Evolutionary conservation across 1,139 yeast genomes (phyloP), one percentile per base, ranked within the genome.

Genomic region (Geotrichum klebahnii): DNA sequence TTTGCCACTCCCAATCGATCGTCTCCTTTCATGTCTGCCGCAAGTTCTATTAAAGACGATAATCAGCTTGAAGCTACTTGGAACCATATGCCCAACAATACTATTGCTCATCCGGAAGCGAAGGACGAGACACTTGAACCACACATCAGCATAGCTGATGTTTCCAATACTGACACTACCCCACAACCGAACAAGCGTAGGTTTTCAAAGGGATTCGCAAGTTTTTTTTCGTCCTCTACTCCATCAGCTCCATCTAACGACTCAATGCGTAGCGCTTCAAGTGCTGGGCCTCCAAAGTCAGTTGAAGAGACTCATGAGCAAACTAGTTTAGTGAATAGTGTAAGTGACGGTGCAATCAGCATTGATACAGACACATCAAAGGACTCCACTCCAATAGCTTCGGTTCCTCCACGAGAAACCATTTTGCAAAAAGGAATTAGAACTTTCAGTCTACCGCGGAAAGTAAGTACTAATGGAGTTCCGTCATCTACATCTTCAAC

Each of bases 341-440:
- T 22, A 14, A 46, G 53, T 16, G 53, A 50, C 24, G 36, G 40
- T 8, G 50, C 44, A 2, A n/a, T 47, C 14, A 45, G 49, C 20
- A 31, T 46, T 31, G 37, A 43, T 19, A 39, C 45, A 9, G 35
- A 35, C 26, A 34, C 31, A 35, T 53, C 61, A 14, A 50, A 35
- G 28, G 58, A 55, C 2, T 53, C 58, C 6, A 22, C 50, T 1
- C 51, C 46, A 2, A 24, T 24, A n/a, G 36, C 48, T 3, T 44
- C 48, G n/a, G n/a, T n/a, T 23, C 26, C 23, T 8, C 40, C 44
- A 4, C 54, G 56, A 34, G 61, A 58, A 23, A 56, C 52, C 34
- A 57, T 63, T 46, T 52, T 64, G 26, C 67, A 63, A 48, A 63
- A 64, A 54, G 55, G 65, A 19, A 62, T 63, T 58, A 55, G 67